Evolutionary conservation across 148 eudicot genomes (phyloP).

Genomic region (Rhododendron mucronatum): DNA sequence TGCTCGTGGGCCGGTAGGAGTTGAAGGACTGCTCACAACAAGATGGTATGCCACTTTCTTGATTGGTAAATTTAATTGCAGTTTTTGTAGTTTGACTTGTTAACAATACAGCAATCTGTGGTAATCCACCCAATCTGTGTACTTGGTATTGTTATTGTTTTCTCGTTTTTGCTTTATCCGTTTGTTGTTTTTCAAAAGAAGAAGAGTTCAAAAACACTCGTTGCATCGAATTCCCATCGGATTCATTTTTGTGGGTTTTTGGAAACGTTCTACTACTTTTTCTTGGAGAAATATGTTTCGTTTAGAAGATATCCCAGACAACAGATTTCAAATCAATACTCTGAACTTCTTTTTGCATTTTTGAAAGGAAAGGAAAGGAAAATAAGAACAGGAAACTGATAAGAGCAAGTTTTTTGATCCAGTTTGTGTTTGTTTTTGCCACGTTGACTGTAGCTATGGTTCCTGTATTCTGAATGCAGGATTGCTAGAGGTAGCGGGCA

Average conservation of each 20-base stretch:
- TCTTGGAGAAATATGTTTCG: background rate
- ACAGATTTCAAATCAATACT: background rate
- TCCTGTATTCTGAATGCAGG: conserved; percentile 36
- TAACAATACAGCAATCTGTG: background rate
- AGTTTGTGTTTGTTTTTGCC: background rate
- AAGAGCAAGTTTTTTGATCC: background rate
- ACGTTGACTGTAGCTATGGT: background rate
- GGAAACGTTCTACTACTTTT: background rate
- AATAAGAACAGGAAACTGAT: background rate
- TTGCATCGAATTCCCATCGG: background rate
- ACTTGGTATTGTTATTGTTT: background rate
- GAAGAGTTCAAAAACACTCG: background rate
- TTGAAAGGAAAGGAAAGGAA: background rate
- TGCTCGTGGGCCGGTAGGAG: conserved; percentile 98
- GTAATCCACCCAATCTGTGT: background rate
- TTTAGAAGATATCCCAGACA: background rate
- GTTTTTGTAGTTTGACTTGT: background rate
- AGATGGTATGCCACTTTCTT: conserved; percentile 54
- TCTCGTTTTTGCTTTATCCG: background rate
- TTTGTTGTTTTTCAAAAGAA: background rate
- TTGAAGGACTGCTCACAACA: conserved; percentile 91
- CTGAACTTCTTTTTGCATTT: background rate
- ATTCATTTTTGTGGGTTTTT: background rate
- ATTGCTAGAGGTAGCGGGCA: conserved; percentile 81
- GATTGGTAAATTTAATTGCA: background rate